phyloP scores from a whole-genome alignment of 495 filamentous ascomycete genomes.

The Penicillium pulvis region DNA sequence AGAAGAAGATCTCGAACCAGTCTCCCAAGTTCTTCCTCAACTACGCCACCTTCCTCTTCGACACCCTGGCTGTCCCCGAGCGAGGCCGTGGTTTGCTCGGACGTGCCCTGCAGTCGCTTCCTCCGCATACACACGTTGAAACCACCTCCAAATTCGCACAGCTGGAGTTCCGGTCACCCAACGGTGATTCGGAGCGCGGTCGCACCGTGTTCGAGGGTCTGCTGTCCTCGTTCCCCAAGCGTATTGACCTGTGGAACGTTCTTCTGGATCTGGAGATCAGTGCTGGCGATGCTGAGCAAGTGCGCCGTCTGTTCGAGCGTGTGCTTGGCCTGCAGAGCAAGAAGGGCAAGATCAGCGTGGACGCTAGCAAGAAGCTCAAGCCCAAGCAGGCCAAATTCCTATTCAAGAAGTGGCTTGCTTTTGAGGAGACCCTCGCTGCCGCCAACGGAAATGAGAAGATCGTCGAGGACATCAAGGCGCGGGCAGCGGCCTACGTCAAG shows the following conservation, averaged over 20 bases:
- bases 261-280: conserved; percentile 84
- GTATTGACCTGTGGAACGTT: conserved; percentile 89
- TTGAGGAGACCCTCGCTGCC: conserved; percentile 63
- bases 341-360: conserved; percentile 50
- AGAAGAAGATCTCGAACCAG: conserved; percentile 76
- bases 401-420: conserved; percentile 82
- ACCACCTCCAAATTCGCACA: conserved; percentile 86
- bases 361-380: conserved; percentile 56
- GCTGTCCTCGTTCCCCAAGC: conserved; percentile 80
- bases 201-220: conserved; percentile 93
- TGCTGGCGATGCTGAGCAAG: conserved; percentile 60
- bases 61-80: conserved; percentile 63
- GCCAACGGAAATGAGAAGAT: conserved; percentile 66
- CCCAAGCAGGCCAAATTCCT: conserved; percentile 74
- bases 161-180: conserved; percentile 81
- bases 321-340: conserved; percentile 57
- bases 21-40: conserved; percentile 84
- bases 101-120: conserved; percentile 84
- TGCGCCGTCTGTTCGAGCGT: conserved; percentile 80
- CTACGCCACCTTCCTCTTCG: conserved; percentile 90
- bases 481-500: conserved; percentile 69
- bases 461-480: conserved; percentile 70
- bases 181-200: conserved; percentile 87
- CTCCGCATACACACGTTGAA: conserved; percentile 66
- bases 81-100: conserved; percentile 79